Percentiles rank a stretch among this genome's conserved stretches.
phyloP scores from a whole-genome alignment of 2,329 filamentous ascomycete genomes.

The Colletotrichum tamarilloi region DNA sequence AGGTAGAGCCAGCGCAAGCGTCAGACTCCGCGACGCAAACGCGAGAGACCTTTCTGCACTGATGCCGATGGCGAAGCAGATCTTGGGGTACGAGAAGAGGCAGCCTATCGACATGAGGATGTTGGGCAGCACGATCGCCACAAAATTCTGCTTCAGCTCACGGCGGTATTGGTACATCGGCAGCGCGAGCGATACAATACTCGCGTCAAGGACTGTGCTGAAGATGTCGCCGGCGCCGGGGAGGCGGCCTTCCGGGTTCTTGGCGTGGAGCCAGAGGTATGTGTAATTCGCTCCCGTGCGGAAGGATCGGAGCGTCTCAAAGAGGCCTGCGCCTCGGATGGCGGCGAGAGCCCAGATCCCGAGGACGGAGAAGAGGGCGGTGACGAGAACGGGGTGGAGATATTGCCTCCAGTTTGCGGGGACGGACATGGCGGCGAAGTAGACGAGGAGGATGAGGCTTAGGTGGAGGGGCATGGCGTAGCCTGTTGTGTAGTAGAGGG shows the following conservation, averaged over 20 bases:
- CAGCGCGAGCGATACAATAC: slow-evolving; percentile 68
- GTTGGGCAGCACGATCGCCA: slow-evolving; percentile 65
- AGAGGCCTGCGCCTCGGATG: slow-evolving; percentile 52
- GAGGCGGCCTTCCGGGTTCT: slow-evolving; percentile 36
- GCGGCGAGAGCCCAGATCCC: slow-evolving; percentile 64
- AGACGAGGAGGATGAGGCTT: slow-evolving; percentile 61
- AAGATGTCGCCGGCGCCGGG: slow-evolving; percentile 70
- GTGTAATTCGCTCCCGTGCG: slow-evolving; percentile 65
- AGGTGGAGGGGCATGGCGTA: slow-evolving; percentile 64
- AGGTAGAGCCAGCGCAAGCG: slow-evolving; percentile 69
- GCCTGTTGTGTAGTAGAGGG: slow-evolving; percentile 62
- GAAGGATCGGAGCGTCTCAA: slow-evolving; percentile 57
- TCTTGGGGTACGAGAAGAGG: slow-evolving; percentile 66
- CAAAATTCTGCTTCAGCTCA: slow-evolving; percentile 64
- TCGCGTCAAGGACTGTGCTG: slow-evolving; percentile 64
- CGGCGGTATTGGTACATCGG: slow-evolving; percentile 71
- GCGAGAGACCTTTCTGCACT: slow-evolving; percentile 61
- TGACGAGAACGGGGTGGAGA: slow-evolving; percentile 68
- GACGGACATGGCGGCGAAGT: slow-evolving; percentile 60
- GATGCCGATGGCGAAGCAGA: slow-evolving; percentile 67
- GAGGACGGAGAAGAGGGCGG: slow-evolving; percentile 63
- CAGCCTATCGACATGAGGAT: slow-evolving; percentile 62
- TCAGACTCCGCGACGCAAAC: slow-evolving; percentile 67
- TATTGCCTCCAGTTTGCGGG: slow-evolving; percentile 61
- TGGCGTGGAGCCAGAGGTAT: slow-evolving; percentile 57